Evolutionary conservation across 352 stramenopile species (phyloP).

Genomic region (Pythium phragmitis): DNA sequence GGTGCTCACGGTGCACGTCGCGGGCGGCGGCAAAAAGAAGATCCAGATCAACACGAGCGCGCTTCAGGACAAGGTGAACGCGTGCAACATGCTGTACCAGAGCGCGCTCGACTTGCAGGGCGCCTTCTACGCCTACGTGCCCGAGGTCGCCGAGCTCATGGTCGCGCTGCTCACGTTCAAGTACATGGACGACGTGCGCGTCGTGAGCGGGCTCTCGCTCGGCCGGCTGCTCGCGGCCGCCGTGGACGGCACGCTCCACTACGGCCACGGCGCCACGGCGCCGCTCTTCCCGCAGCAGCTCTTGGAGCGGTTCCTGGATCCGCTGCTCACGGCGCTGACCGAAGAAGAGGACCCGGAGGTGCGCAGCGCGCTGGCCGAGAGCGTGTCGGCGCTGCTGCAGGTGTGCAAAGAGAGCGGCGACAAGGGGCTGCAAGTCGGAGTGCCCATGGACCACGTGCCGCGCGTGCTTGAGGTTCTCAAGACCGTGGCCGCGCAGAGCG

Average conservation of each 20-base stretch:
- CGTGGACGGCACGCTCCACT: conserved; percentile 68
- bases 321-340: conserved; percentile 69
- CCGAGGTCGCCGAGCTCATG: conserved; percentile 68
- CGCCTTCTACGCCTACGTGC: conserved; percentile 83
- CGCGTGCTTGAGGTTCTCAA: conserved; percentile 73
- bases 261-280: conserved; percentile 49
- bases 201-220: conserved; percentile 78
- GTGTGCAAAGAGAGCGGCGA: conserved; percentile 82
- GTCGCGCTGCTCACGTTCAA: conserved; percentile 78
- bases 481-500: conserved; percentile 60
- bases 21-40: conserved; percentile 76
- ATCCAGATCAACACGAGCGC: conserved; percentile 87
- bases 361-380: conserved; percentile 71
- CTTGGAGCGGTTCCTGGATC: conserved; percentile 76
- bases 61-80: conserved; percentile 85
- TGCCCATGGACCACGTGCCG: conserved; percentile 69
- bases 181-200: conserved; percentile 84
- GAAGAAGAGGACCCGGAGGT: conserved; percentile 81
- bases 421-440: conserved; percentile 64
- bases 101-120: conserved; percentile 79
- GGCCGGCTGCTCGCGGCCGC: conserved; percentile 69
- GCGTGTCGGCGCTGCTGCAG: conserved; percentile 68
- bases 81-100: conserved; percentile 90
- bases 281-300: conserved; percentile 80
- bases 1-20: conserved; percentile 73